Evolutionary conservation across 1,139 yeast genomes (phyloP), one percentile per base, ranked within the genome.

Genomic region (Kodamaea fungicola): DNA sequence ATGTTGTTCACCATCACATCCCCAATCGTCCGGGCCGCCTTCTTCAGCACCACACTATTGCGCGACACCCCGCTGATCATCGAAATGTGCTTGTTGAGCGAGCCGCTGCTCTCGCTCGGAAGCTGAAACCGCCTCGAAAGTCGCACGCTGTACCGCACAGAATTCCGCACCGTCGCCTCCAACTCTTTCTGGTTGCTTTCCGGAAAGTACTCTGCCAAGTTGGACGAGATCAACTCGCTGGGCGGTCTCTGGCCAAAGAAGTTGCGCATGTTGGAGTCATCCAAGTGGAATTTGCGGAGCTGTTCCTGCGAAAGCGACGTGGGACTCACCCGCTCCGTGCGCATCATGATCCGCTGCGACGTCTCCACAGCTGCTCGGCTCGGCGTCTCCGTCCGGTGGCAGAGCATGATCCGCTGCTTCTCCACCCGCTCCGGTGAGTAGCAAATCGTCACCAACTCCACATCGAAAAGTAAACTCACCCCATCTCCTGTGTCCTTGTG

Each of bases 191-290:
- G 78, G 29, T 79, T 82, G 0, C 95, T 83, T 35, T 83, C 84
- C 0, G 98, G 98, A 68, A 92, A 92, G 58, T 86, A 92, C 47
- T 90, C 96, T 1, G 89, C 84, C 50, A 92, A 67, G 54, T 92
- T 89, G 8, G 92, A 82, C 1, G 96, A 87, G 46, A 92, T 92
- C 52, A 89, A 75, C 55, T 89, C 96, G 45, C 94, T 83, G 2
- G 97, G 92, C 8, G 98, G 98, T 52, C 97, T 72, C 55, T 88
- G 96, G 10, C 95, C 95, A 55, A 84, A 83, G 45, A 87, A 77
- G 43, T 75, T 75, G 45, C 76, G 74, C 61, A 70, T 65, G 3
- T 60, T 57, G 2, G 54, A 47, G 32, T 43, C 43, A 36, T 12
- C 8, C 27, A 31, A 12, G 24, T 21, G 23, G 24, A 28, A 22